Evolutionary conservation across 805 yeast genomes (phyloP).

Genomic region (Yarrowia hollandica): DNA sequence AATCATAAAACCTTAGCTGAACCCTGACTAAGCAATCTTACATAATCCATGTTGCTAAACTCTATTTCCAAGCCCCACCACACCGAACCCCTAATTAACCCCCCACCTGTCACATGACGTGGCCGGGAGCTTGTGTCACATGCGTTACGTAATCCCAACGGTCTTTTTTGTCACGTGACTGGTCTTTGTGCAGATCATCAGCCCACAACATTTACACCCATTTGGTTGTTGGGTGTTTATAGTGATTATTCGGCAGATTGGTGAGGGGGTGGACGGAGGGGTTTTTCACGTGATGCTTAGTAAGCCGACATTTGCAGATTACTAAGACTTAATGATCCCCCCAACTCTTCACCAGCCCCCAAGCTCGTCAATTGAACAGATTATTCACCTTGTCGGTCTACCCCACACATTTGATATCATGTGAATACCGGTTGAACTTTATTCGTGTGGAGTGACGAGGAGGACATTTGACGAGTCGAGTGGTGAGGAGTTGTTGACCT

Average conservation of each 20-base stretch:
- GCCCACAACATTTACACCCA: background rate
- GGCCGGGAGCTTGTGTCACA: background rate
- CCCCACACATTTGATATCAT: slow-evolving; percentile 24
- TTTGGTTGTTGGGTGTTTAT: slow-evolving; percentile 1
- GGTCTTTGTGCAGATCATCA: too few species aligned
- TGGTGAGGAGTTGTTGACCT: too few species aligned
- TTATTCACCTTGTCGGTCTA: background rate
- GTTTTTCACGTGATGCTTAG: too few species aligned
- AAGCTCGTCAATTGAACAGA: background rate
- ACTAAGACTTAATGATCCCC: too few species aligned
- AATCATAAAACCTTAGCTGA: too few species aligned
- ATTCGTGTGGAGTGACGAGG: background rate
- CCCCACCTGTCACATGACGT: too few species aligned
- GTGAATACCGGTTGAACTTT: slow-evolving; percentile 20
- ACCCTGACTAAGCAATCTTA: background rate
- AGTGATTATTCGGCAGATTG: background rate
- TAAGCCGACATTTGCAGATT: too few species aligned
- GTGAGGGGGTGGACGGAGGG: background rate
- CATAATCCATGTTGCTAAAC: background rate
- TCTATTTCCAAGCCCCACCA: too few species aligned
- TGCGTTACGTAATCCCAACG: background rate
- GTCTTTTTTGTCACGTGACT: slow-evolving; percentile 2
- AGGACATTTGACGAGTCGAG: background rate
- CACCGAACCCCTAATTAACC: too few species aligned
- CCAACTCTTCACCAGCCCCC: background rate